Percentiles rank a stretch among this genome's conserved stretches.
These are phyloP conservation scores for Dothiorella sarmentorum DNA, from an alignment of 2,329 filamentous ascomycete species.

Conservation along the genomic window DNA sequence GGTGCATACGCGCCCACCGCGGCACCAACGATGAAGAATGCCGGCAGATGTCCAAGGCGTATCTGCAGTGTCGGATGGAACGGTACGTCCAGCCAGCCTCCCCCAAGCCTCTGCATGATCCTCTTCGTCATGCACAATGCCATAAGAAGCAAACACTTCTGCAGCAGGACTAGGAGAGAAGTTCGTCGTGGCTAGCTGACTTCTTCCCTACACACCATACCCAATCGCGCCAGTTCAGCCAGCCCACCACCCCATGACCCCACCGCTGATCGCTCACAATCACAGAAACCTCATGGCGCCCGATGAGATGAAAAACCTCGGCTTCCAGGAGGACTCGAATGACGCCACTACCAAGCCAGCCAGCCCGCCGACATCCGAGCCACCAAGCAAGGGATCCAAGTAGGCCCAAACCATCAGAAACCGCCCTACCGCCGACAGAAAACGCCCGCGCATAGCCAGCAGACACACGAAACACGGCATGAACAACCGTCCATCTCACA, in stretches of 20 bases:
- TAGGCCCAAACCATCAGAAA: neutral
- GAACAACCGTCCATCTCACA: neutral
- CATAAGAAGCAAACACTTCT: too few relatives aligned
- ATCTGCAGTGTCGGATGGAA: constrained; percentile 92
- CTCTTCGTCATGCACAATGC: neutral
- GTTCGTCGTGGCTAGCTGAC: neutral
- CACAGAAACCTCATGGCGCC: constrained; percentile 87
- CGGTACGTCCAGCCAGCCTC: constrained; percentile 55
- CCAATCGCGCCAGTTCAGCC: neutral
- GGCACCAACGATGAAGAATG: constrained; percentile 87
- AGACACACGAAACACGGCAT: constrained; percentile 13
- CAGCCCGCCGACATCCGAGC: neutral
- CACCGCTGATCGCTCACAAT: neutral
- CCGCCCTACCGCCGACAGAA: neutral
- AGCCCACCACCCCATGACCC: neutral
- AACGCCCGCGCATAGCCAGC: neutral
- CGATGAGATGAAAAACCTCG: constrained; percentile 92
- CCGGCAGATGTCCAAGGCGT: constrained; percentile 79
- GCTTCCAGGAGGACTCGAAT: constrained; percentile 60
- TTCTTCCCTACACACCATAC: neutral
- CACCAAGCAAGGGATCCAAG: constrained; percentile 12
- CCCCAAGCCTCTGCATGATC: neutral
- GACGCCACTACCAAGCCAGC: constrained; percentile 17
- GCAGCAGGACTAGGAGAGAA: too few relatives aligned
- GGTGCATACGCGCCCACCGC: constrained; percentile 78